Evolutionary conservation across 805 yeast genomes (phyloP).

Genomic region (Metschnikowia borealis): DNA sequence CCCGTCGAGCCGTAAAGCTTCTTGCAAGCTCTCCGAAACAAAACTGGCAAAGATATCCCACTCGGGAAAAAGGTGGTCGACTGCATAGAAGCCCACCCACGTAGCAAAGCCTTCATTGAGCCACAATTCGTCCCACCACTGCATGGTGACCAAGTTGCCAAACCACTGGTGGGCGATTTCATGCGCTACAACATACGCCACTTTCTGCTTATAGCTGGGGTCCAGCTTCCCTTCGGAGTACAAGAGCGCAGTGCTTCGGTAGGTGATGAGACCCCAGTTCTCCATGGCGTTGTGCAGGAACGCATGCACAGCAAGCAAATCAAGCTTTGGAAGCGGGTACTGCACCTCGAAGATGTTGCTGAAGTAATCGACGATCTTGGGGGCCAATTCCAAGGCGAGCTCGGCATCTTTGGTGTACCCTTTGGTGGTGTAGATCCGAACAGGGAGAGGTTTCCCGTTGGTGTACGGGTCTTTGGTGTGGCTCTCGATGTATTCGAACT

Average conservation of each 20-base stretch:
- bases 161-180: constrained; percentile 93
- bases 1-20: constrained; percentile 52
- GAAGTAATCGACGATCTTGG: constrained; percentile 48
- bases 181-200: constrained; percentile 78
- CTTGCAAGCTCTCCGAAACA: constrained; percentile 48
- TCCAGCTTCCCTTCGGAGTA: constrained; percentile 44
- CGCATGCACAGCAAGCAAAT: constrained; percentile 73
- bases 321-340: constrained; percentile 80
- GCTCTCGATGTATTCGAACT: constrained; percentile 50
- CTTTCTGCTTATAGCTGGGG: constrained; percentile 57
- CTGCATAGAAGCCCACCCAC: constrained; percentile 72
- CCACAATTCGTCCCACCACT: constrained; percentile 94
- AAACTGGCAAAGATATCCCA: constrained; percentile 71
- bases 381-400: constrained; percentile 46
- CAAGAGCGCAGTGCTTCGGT: constrained; percentile 55
- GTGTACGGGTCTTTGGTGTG: constrained; percentile 36
- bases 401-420: constrained; percentile 46
- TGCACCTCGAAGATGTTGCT: constrained; percentile 45
- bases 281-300: constrained; percentile 89
- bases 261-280: constrained; percentile 77
- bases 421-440: constrained; percentile 50
- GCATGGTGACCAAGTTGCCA: constrained; percentile 85
- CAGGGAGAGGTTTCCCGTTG: constrained; percentile 41
- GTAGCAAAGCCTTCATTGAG: constrained; percentile 89
- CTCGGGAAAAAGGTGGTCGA: constrained; percentile 67